Percentiles rank a stretch among this genome's conserved stretches.
phyloP scores from a whole-genome alignment of 2,329 filamentous ascomycete species.

The Magnaporthiopsis incrustans region DNA sequence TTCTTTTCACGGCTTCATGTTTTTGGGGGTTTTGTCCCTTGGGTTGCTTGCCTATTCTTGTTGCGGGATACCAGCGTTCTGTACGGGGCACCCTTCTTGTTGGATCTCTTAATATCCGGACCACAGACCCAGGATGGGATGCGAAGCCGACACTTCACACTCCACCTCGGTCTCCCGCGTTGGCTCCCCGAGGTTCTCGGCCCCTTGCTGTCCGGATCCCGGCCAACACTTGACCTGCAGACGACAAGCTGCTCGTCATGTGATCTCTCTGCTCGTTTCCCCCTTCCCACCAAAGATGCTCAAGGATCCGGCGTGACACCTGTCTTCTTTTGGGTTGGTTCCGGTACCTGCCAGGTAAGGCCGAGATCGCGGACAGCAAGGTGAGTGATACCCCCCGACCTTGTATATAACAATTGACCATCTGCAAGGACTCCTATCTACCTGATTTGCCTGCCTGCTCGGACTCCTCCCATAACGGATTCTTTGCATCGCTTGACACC shows the following conservation, averaged over 20 bases:
- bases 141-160: not conserved
- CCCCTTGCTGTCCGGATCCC: constrained; percentile 28
- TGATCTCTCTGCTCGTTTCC: constrained; percentile 17
- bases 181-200: too few relatives aligned
- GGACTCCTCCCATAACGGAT: too few relatives aligned
- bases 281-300: constrained; percentile 18
- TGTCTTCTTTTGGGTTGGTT: constrained; percentile 18
- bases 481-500: too few relatives aligned
- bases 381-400: constrained; percentile 23
- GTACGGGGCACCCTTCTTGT: not conserved
- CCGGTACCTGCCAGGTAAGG: constrained; percentile 26
- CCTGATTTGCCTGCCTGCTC: too few relatives aligned
- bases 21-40: too few relatives aligned
- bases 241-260: constrained; percentile 19
- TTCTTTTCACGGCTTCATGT: not conserved
- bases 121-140: constrained; percentile 2
- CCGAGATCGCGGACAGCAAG: constrained; percentile 28
- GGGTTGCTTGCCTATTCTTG: not conserved
- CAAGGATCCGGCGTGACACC: constrained; percentile 20
- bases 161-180: too few relatives aligned
- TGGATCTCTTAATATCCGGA: constrained; percentile 6
- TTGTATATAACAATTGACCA: constrained; percentile 30
- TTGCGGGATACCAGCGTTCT: not conserved
- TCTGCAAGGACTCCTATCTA: constrained; percentile 19
- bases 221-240: constrained; percentile 16